Base-by-base conservation (phyloP, 1,284 basidiomycete species). In the Cronartium quercuum region DNA sequence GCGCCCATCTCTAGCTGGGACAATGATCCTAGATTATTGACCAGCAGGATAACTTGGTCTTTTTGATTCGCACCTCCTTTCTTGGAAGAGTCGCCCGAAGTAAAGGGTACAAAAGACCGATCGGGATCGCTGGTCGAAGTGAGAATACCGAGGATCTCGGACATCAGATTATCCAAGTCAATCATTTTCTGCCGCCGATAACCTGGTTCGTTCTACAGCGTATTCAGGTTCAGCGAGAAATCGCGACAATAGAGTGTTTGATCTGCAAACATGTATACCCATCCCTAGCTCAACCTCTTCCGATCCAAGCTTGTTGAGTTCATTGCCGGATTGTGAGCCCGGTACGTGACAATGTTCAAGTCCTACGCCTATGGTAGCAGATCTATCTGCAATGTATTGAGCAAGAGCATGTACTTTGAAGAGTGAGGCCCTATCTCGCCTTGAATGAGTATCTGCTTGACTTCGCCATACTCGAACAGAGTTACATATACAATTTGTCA, bases 131-230 rank as follows among this genome's bases (percentile, higher is more conserved):
- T 83, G 0, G 88, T 91, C 18, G 87, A 88, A 37, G 87, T 89
- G 76, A 95, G 85, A 77, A 90, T 85, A 63, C 87, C 85, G 55
- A 96, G 83, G 77, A 97, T 86, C 77, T 87, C 84, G 42, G 86
- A 85, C 70, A 94, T 84, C 64, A 96, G 87, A 77, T 89, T 84
- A 1, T 86, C 84, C 60, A 92, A 85, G 6, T 87, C 85, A 0
- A 90, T 89, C 18, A 84, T 77, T 87, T 89, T 66, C 24, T 92
- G 80, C 41, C 89, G 88, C 68, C 84, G 84, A 79, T 88, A 85
- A 10, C 94, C 94, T 37, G 89, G 86, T 82, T 97, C 94, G 81
- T 97, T 97, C 84, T 97, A 93, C 21, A 91, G 91, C 85, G 91
- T 85, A 44, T 35, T 34, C 24, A n/a, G 4, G n/a, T 9, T 15